Base-by-base conservation (phyloP, 2,329 filamentous ascomycete species). In the Penicillium sp. region DNA sequence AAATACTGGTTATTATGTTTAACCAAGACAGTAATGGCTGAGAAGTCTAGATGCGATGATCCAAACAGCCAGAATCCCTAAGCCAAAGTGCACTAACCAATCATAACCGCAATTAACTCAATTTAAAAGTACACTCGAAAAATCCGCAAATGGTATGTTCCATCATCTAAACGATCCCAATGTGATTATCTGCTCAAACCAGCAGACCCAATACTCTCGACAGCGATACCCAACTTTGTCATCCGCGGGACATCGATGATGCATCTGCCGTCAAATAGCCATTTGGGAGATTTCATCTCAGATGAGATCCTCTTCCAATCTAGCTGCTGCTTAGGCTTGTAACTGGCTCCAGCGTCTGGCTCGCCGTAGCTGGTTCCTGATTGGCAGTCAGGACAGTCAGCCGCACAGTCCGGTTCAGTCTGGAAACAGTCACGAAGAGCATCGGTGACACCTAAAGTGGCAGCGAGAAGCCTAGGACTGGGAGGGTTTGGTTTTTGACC, bases 221-320 rank as follows among this genome's bases (percentile, higher is more conserved):
- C 45, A 3, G 37, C 37, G 29, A 48, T 46, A 10, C 43, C 45
- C 6, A 46, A 27, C 16, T 41, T 30, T 6, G 23, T 39, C 45
- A 48, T 48, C 33, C 46, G 38, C 12, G 36, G 36, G 1, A 36
- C 32, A 8, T 46, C 38, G 11, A 48, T 44, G 15, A 48, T 45
- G 12, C 45, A 48, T 10, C 45, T 30, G 2, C 45, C 45, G 29
- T 48, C 43, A 8, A 48, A 48, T 6, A 46, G 33, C 45, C 45
- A 48, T 15, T 44, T 46, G 5, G 43, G 45, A 3, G 43, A 44
- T 13, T 32, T 10, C 43, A 46, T 48, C 8, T 32, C 36, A 2
- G 37, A 15, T 3, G 35, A 33, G 18, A 48, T 39, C 8, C 14
- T 38, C 23, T 32, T 31, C 45, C 45, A 48, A 28, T 46, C 41